Evolutionary conservation across 2,329 filamentous ascomycete genomes (phyloP).

Genomic region (Boeremia lycopersici): DNA sequence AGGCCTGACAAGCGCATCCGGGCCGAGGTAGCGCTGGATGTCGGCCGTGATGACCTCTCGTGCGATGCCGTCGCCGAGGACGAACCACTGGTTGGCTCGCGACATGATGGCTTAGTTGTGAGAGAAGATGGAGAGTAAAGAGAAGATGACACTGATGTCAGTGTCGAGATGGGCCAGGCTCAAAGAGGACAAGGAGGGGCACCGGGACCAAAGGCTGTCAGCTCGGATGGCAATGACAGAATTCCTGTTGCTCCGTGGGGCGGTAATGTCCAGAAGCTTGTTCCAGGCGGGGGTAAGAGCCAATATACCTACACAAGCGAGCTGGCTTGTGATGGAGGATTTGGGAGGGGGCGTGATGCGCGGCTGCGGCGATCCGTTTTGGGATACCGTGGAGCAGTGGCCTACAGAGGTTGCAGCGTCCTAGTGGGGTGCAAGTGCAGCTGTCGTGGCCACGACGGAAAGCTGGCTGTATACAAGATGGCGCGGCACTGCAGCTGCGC

Average conservation of each 20-base stretch:
- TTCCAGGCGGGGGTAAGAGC: constrained; percentile 37
- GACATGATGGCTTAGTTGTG: constrained; percentile 36
- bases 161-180: constrained; percentile 42
- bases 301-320: constrained; percentile 47
- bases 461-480: constrained; percentile 28
- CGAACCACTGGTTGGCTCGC: constrained; percentile 55
- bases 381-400: constrained; percentile 29
- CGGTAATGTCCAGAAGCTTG: constrained; percentile 27
- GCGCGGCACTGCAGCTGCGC: constrained; percentile 23
- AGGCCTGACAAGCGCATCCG: constrained; percentile 57
- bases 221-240: constrained; percentile 33
- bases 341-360: constrained; percentile 25
- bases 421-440: constrained; percentile 20
- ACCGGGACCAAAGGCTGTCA: constrained; percentile 39
- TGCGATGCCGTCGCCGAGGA: constrained; percentile 57
- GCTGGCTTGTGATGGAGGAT: constrained; percentile 28
- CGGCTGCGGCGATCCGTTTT: constrained; percentile 40
- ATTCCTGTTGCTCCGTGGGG: constrained; percentile 21
- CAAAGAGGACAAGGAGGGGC: constrained; percentile 37
- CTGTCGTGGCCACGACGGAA: constrained; percentile 27
- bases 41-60: constrained; percentile 59
- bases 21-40: constrained; percentile 58
- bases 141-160: constrained; percentile 48
- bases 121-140: constrained; percentile 32
- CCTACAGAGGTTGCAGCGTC: constrained; percentile 25